Percentiles rank a stretch among this genome's conserved stretches.
These are phyloP conservation scores for Excoecaria agallocha DNA, from an alignment of 345 rosid species.

Conservation along the genomic window DNA sequence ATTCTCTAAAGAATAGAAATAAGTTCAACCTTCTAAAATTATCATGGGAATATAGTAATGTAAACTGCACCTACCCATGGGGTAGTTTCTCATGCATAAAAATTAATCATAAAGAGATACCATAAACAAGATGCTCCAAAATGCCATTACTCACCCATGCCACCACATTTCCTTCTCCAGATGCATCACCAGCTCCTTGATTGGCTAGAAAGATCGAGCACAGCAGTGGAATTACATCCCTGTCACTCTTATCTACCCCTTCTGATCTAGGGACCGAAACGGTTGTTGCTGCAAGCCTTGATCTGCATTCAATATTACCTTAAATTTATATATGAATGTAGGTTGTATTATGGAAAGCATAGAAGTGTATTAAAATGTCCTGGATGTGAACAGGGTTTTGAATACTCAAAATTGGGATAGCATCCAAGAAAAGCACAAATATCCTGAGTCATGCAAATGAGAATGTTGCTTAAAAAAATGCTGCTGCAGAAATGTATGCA, in stretches of 20 bases:
- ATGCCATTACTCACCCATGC: conserved; percentile 52
- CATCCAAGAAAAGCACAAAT: neutral
- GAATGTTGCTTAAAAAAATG: neutral
- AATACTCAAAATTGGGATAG: neutral
- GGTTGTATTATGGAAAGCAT: neutral
- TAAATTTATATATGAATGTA: neutral
- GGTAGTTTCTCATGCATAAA: neutral
- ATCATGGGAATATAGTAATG: neutral
- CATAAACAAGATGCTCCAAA: neutral
- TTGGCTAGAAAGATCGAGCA: conserved; percentile 86
- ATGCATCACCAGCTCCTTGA: conserved; percentile 59
- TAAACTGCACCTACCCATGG: neutral
- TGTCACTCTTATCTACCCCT: conserved; percentile 42
- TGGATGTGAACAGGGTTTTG: neutral
- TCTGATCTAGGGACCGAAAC: conserved; percentile 52
- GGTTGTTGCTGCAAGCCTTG: conserved; percentile 70
- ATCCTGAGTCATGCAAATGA: neutral
- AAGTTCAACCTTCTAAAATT: neutral
- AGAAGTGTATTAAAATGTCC: neutral
- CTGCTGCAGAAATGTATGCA: neutral
- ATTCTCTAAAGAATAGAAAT: neutral
- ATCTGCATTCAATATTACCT: conserved; percentile 42
- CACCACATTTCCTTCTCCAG: conserved; percentile 51
- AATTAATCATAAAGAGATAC: neutral
- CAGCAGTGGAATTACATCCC: conserved; percentile 65